A percentile compares a stretch with the other conserved stretches of the same genome.
Conservation (phyloP, 805 yeast species). For the Candida odintsovae region DNA sequence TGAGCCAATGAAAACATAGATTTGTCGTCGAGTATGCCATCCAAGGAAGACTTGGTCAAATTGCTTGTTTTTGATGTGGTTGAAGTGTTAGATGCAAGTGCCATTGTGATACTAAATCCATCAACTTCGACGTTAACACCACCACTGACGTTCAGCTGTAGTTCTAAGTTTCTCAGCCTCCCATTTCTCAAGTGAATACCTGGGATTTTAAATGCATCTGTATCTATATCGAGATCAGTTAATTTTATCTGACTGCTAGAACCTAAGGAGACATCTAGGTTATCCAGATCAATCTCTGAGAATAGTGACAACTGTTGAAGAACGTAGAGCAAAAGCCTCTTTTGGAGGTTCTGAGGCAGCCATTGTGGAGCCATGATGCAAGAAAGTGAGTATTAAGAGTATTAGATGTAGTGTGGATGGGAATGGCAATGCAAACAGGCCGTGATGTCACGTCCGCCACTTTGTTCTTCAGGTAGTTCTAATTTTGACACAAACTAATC, state of each 20-base stretch:
- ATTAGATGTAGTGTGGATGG: too few species aligned
- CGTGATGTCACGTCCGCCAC: background rate
- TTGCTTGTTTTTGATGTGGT: background rate
- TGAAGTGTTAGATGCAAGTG: conserved; percentile 22
- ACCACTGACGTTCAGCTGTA: conserved; percentile 60
- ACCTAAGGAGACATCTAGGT: conserved; percentile 74
- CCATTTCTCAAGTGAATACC: conserved; percentile 62
- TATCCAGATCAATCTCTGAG: conserved; percentile 75
- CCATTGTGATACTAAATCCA: conserved; percentile 47
- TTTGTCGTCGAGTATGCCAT: conserved; percentile 19
- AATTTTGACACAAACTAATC: background rate
- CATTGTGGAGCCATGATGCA: conserved; percentile 35
- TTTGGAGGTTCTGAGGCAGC: conserved; percentile 84
- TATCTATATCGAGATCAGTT: conserved; percentile 63
- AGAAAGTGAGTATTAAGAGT: background rate
- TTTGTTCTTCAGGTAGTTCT: background rate
- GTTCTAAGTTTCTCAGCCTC: conserved; percentile 43
- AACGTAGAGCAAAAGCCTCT: conserved; percentile 71
- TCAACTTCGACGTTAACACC: conserved; percentile 60
- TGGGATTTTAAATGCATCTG: conserved; percentile 63
- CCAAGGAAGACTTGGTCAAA: conserved; percentile 10
- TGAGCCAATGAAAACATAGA: conserved; percentile 52
- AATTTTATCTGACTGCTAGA: conserved; percentile 44
- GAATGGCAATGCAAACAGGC: background rate
- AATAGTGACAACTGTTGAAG: conserved; percentile 77